Evolutionary conservation across 768 basidiomycete species (phyloP), one percentile per base, ranked within the genome.

Genomic region (Rhodotorula toruloides): DNA sequence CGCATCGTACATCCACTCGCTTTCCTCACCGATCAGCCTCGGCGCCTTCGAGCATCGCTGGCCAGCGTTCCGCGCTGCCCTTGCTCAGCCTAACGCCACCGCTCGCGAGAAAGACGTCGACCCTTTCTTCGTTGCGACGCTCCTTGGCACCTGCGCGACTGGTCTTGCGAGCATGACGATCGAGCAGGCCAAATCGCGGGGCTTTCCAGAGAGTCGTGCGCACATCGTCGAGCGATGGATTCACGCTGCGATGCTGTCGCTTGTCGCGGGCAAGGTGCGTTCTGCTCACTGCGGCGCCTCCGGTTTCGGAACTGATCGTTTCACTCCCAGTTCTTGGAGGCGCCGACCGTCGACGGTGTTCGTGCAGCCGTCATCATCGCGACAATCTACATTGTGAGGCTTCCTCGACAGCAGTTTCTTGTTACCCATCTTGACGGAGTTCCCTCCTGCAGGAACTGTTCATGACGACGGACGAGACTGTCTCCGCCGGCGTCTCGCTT

Each of bases 101-200:
- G 13, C 48, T 21, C 54, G 59, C 6, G 52, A 53, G 7, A 27
- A 13, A 7, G 43, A 37, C 2, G 7, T 69, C 39, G 55, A 61
- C 37, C 63, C 68, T 25, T 32, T 61, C 39, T 46, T 50, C 36
- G 21, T 54, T 44, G 58, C 68, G 3, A 36, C 43, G 14, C 36
- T 65, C 3, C 25, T 68, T 12, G 58, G 29, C 19, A 32, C 56
- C 9, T 49, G 54, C 31, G 58, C 63, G 1, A 52, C 54, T 13
- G 68, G 68, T 1, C 63, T 69, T 44, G 47, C 63, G 2, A 57
- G 39, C 43, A 64, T 69, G 68, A 39, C 63, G 10, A 44, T 34
- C 25, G 29, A 40, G n/a, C 63, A 63, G 31, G 58, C 49, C 1
- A 11, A 13, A 4, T 21, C 21, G 17, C n/a, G 21, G 4, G 54